Conservation (phyloP, 129 eudicot genomes). For the Calendula officinalis region DNA sequence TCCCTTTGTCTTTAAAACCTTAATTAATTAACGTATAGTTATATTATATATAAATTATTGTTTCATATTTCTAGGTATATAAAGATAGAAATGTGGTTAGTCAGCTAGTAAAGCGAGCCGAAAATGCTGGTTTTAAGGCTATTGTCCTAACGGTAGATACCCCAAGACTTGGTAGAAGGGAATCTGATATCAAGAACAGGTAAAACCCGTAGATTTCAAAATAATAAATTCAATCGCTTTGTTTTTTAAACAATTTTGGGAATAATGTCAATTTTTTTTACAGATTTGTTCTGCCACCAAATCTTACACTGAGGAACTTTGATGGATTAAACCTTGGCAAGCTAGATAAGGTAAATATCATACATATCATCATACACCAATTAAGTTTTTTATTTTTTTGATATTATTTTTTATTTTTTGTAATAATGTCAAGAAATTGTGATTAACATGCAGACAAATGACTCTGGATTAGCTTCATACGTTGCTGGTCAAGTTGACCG, state of each 20-base stretch:
- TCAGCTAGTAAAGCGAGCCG: slow-evolving; percentile 84
- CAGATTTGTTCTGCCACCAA: slow-evolving; percentile 73
- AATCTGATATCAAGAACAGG: slow-evolving; percentile 97
- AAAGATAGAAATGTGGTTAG: slow-evolving; percentile 75
- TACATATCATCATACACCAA: background rate
- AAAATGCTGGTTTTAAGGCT: slow-evolving; percentile 94
- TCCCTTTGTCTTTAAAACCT: slow-evolving; percentile 13
- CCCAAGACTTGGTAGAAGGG: slow-evolving; percentile 92
- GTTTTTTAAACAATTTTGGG: background rate
- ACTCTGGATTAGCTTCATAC: slow-evolving; percentile 91
- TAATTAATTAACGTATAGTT: slow-evolving; percentile 6
- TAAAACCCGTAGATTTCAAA: slow-evolving; percentile 16
- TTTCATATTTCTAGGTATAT: slow-evolving; percentile 52
- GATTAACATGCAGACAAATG: slow-evolving; percentile 54
- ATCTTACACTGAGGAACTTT: slow-evolving; percentile 72
- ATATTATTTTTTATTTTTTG: background rate
- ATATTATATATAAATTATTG: background rate
- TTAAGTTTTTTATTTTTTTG: background rate
- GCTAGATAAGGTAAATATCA: slow-evolving; percentile 60
- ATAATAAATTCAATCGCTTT: background rate
- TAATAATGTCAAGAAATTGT: background rate
- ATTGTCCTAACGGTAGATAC: slow-evolving; percentile 94
- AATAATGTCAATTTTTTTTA: background rate
- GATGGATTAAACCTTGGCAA: slow-evolving; percentile 80
- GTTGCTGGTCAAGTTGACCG: slow-evolving; percentile 83